Percentiles rank a stretch among this genome's conserved stretches.
phyloP scores from a whole-genome alignment of 2,329 filamentous ascomycete species.

The Ceratocystis lukuohia region DNA sequence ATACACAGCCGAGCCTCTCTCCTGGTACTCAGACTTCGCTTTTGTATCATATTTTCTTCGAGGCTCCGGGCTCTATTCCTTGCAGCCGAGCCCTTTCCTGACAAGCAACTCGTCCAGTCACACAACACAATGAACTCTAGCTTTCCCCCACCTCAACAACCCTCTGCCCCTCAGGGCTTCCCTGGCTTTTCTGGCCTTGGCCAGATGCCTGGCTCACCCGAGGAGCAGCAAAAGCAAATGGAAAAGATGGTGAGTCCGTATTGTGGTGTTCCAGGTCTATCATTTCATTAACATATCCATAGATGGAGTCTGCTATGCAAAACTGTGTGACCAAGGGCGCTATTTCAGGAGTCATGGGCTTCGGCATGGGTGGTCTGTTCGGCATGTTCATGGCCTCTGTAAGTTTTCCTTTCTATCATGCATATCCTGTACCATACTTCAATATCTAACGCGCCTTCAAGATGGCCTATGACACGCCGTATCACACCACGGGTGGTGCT shows the following conservation, averaged over 20 bases:
- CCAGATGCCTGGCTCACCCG: constrained; percentile 11
- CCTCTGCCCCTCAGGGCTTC: background rate
- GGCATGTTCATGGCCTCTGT: constrained; percentile 97
- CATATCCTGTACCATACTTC: background rate
- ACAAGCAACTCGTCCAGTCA: background rate
- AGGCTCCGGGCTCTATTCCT: background rate
- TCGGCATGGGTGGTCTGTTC: constrained; percentile 84
- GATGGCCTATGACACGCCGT: constrained; percentile 98
- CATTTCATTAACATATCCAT: constrained; percentile 8
- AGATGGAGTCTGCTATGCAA: constrained; percentile 82
- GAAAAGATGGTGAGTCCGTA: constrained; percentile 18
- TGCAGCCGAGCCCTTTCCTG: background rate
- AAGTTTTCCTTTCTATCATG: constrained; percentile 29
- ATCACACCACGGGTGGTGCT: constrained; percentile 39
- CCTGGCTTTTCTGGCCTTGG: constrained; percentile 10
- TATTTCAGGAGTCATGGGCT: constrained; percentile 85
- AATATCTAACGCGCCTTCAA: constrained; percentile 27
- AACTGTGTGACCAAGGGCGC: constrained; percentile 80
- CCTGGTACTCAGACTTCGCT: background rate
- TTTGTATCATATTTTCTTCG: background rate
- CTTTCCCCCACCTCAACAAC: constrained; percentile 8
- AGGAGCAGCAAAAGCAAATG: constrained; percentile 21
- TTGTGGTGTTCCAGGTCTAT: background rate
- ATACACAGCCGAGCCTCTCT: background rate
- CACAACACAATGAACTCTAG: constrained; percentile 8